Evolutionary conservation across 768 basidiomycete species (phyloP), one percentile per base, ranked within the genome.

Genomic region (Suillus clintonianus): DNA sequence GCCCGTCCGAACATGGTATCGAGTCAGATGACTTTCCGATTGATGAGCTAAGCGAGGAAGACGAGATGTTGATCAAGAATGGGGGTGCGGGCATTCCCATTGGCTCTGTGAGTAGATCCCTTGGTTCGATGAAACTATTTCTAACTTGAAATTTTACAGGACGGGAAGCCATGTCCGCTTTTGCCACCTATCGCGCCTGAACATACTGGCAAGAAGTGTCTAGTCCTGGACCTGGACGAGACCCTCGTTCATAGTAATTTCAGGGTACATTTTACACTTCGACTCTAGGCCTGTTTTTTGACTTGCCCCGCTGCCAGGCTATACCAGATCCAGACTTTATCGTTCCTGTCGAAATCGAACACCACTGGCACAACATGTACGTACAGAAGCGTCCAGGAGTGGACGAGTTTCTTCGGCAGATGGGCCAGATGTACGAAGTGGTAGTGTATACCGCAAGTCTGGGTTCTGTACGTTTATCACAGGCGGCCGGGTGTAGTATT

Each of bases 321-420:
- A 90, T 96, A 6, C 43, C 61, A n/a, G 89, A 92, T 73, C 92
- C 95, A 36, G 95, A 97, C 80, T 97, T 92, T 74, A 91, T 97
- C 68, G 94, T 98, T 1, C 95, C 95, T 8, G 95, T 98, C 24
- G 94, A 96, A 78, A 96, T 98, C 68, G 95, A 98, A 72, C 91
- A 90, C 67, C 90, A 94, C 72, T 91, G 89, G 84, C 95, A 97
- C 77, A 96, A 97, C 72, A 93, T 97, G 67, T 96, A 97, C 77
- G 95, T 96, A 56, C 90, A 96, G 78, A 97, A 97, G 75, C 89
- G 95, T 57, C 95, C 95, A 6, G 95, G 95, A 22, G 95, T 98
- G 17, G 95, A 98, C 74, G 88, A 89, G 70, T 98, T 97, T 76
- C 79, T 98, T 70, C 90, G 90, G 79, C 88, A 88, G 77, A 98